Evolutionary conservation across 768 basidiomycete genomes (phyloP).

Genomic region (Hydnomerulius pinastri): DNA sequence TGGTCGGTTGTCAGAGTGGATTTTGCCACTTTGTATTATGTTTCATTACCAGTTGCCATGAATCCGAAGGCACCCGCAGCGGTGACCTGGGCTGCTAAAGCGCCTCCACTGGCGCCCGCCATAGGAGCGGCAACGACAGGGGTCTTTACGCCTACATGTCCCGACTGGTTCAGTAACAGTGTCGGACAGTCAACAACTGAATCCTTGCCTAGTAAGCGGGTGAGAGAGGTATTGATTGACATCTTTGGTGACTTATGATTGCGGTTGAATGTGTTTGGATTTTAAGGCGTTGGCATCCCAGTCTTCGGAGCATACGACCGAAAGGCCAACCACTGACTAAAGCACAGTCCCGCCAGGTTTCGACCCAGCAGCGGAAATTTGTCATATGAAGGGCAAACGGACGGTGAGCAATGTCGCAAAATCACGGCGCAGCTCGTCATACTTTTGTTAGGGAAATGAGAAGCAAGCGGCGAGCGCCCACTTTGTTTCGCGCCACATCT

Average conservation of each 20-base stretch:
- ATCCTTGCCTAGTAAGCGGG: conserved; percentile 50
- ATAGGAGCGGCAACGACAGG: conserved; percentile 71
- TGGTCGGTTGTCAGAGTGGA: conserved; percentile 6
- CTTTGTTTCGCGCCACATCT: neutral
- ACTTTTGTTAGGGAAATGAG: no score
- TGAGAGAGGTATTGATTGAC: conserved; percentile 42
- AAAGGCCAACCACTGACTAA: neutral
- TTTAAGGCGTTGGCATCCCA: no score
- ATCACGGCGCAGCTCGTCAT: no score
- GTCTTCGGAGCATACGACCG: conserved; percentile 1
- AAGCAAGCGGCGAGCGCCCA: no score
- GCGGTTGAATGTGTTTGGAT: no score
- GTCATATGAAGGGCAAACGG: no score
- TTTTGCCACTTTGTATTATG: neutral
- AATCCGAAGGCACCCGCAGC: conserved; percentile 79
- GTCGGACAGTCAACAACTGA: neutral
- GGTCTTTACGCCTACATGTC: conserved; percentile 46
- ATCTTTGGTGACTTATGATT: conserved; percentile 13
- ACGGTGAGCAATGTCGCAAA: no score
- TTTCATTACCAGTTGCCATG: conserved; percentile 54
- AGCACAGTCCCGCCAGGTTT: no score
- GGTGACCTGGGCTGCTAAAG: conserved; percentile 59
- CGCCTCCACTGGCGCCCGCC: conserved; percentile 69
- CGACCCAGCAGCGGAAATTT: no score
- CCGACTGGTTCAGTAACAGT: neutral